Evolutionary conservation across 139 green algal genomes (phyloP).

Genomic region (Spirogloea muscicola): DNA sequence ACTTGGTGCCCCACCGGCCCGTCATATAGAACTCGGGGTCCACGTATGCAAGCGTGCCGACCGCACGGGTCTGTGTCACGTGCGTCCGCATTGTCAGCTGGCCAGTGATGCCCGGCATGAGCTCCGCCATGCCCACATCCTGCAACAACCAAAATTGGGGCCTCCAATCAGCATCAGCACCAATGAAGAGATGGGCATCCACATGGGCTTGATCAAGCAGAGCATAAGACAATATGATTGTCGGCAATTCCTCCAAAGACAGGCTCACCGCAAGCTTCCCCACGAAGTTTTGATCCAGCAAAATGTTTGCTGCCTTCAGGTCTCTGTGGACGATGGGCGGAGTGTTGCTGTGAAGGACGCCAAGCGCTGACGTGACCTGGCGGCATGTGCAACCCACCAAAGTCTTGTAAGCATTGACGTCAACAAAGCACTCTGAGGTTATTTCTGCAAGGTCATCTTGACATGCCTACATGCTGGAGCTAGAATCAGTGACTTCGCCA

Average conservation of each 20-base stretch:
- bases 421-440: too few species aligned
- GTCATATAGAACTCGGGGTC: slow-evolving; percentile 64
- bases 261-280: slow-evolving; percentile 68
- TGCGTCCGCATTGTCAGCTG: background rate
- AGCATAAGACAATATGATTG: too few species aligned
- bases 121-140: slow-evolving; percentile 1
- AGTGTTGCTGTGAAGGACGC: slow-evolving; percentile 4
- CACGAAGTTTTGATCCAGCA: slow-evolving; percentile 83
- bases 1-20: slow-evolving; percentile 48
- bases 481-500: too few species aligned
- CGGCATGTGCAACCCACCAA: too few species aligned
- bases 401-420: too few species aligned
- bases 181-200: too few species aligned
- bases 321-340: slow-evolving; percentile 82
- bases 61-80: background rate
- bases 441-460: too few species aligned
- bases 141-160: too few species aligned
- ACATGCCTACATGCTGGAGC: too few species aligned
- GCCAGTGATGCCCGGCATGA: background rate
- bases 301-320: slow-evolving; percentile 86
- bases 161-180: too few species aligned
- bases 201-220: too few species aligned
- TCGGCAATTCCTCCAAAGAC: too few species aligned
- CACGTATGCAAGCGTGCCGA: slow-evolving; percentile 59
- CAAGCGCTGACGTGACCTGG: slow-evolving; percentile 13